Conservation (phyloP, 2,329 filamentous ascomycete genomes). For the Botrytis paeoniae region DNA sequence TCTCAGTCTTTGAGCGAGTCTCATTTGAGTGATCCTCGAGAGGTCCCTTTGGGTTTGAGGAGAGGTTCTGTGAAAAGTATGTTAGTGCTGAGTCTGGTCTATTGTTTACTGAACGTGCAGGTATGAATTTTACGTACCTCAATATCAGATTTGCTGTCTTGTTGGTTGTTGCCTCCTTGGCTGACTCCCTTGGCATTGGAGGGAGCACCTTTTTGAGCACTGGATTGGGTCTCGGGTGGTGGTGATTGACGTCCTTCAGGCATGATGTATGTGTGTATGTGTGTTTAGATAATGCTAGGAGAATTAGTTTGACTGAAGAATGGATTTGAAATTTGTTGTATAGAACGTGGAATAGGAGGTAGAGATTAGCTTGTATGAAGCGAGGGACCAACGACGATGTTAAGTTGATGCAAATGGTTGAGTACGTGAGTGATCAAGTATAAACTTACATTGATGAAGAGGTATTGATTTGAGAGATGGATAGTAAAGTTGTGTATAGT, state of each 20-base stretch:
- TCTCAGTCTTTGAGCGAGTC: constrained; percentile 42
- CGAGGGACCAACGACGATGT: neutral
- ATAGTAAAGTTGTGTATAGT: neutral
- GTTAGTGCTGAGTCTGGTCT: neutral
- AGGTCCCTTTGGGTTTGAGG: constrained; percentile 63
- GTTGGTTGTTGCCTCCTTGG: constrained; percentile 50
- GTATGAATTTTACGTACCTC: constrained; percentile 41
- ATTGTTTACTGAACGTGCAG: neutral
- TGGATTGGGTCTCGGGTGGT: constrained; percentile 64
- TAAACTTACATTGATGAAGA: constrained; percentile 3
- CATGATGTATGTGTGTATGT: constrained; percentile 48
- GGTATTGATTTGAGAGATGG: neutral
- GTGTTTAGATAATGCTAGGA: neutral
- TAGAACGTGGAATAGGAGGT: neutral
- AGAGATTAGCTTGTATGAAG: neutral
- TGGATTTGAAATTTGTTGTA: neutral
- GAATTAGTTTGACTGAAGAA: neutral
- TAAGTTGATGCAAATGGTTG: neutral
- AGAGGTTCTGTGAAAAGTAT: constrained; percentile 44
- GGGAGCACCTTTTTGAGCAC: constrained; percentile 59
- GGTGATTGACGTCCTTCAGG: constrained; percentile 72
- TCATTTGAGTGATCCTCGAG: constrained; percentile 59
- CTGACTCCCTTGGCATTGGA: constrained; percentile 57
- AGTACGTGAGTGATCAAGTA: neutral
- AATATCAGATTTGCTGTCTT: constrained; percentile 49